phyloP scores from a whole-genome alignment of 257 asterid species.

The Nicotiana knightiana region DNA sequence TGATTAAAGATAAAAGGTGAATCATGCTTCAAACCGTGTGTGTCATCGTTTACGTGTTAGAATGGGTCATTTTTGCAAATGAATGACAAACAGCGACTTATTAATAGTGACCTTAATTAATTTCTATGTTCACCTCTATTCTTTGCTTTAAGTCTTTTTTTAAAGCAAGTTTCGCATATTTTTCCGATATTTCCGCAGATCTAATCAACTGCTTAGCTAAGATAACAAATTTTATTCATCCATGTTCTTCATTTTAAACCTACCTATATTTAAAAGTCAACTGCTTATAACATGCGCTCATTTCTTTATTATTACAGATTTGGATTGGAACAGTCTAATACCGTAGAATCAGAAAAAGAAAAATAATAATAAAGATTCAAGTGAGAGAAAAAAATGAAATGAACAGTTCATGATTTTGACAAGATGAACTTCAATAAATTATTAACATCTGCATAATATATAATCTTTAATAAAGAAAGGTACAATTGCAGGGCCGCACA shows the following conservation, averaged over 20 bases:
- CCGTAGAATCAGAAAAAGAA: not conserved
- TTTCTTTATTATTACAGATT: not conserved
- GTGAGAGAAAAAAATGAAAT: not conserved
- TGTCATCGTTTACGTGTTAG: not conserved
- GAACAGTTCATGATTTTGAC: not conserved
- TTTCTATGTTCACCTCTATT: not conserved
- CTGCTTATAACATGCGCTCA: not conserved
- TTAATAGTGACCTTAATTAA: not conserved
- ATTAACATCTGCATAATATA: not conserved
- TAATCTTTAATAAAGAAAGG: not conserved
- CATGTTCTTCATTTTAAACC: not conserved
- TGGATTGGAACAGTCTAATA: not conserved
- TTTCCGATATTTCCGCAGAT: constrained; percentile 3
- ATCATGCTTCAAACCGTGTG: not conserved
- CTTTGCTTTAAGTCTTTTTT: not conserved
- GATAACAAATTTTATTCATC: not conserved
- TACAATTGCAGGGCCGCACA: no score
- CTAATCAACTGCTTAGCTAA: constrained; percentile 1
- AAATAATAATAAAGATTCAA: not conserved
- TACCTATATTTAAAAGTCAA: not conserved
- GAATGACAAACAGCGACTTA: not conserved
- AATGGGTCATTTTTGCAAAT: not conserved
- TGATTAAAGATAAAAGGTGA: not conserved
- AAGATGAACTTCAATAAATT: not conserved
- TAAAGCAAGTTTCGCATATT: not conserved